Evolutionary conservation across 164 flowering plant species (phyloP).

Genomic region (grape (Vitis vinifera)): ASM3070453v1 NC_081821.1:17738501-17739000

Average conservation of each 20-base stretch:
- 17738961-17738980: constrained; percentile 51
- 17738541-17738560: constrained; percentile 69
- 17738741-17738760: constrained; percentile 72
- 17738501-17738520: constrained; percentile 62
- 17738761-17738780: constrained; percentile 57
- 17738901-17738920: constrained; percentile 49
- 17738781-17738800: constrained; percentile 62
- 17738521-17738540: constrained; percentile 79
- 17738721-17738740: constrained; percentile 78
- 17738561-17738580: constrained; percentile 43
- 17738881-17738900: constrained; percentile 54
- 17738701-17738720: constrained; percentile 74
- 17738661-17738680: constrained; percentile 46
- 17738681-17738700: constrained; percentile 46
- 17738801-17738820: constrained; percentile 62
- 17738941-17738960: constrained; percentile 84
- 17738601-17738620: constrained; percentile 50
- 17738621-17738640: constrained; percentile 76
- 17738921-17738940: constrained; percentile 64
- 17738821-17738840: constrained; percentile 71
- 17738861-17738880: constrained; percentile 54
- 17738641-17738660: constrained; percentile 85
- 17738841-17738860: constrained; percentile 69
- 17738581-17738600: constrained; percentile 59
- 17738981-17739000: constrained; percentile 55